Conservation (phyloP, 768 basidiomycete genomes). For the Boletus sp. region DNA sequence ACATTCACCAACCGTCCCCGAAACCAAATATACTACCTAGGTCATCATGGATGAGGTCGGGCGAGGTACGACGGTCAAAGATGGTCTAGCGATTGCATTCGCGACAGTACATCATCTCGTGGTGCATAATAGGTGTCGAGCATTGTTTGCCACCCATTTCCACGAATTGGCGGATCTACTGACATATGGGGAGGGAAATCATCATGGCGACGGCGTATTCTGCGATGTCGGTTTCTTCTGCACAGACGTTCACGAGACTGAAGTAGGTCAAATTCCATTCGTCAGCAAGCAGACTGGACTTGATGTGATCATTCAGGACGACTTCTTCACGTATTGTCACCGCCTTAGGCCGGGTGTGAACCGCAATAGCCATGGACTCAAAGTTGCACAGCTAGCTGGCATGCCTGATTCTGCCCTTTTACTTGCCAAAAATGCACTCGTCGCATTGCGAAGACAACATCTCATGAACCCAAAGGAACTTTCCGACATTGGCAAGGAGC, state of each 20-base stretch:
- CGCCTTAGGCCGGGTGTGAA: slow-evolving; percentile 81
- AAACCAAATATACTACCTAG: slow-evolving; percentile 37
- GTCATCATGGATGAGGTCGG: slow-evolving; percentile 99
- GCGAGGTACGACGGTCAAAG: slow-evolving; percentile 87
- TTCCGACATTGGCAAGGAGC: slow-evolving; percentile 30
- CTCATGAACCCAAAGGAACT: slow-evolving; percentile 30
- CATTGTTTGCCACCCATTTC: slow-evolving; percentile 99
- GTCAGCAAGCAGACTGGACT: not conserved
- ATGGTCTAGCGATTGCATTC: slow-evolving; percentile 93
- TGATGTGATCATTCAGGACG: slow-evolving; percentile 47
- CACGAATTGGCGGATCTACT: slow-evolving; percentile 90
- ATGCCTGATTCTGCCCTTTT: slow-evolving; percentile 64
- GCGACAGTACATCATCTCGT: slow-evolving; percentile 83
- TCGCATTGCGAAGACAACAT: slow-evolving; percentile 34
- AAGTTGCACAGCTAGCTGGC: slow-evolving; percentile 85
- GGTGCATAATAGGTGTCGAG: slow-evolving; percentile 67
- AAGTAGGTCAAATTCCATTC: slow-evolving; percentile 44
- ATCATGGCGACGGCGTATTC: slow-evolving; percentile 49
- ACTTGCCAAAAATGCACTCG: slow-evolving; percentile 58
- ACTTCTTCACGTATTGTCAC: slow-evolving; percentile 82
- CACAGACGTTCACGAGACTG: slow-evolving; percentile 79
- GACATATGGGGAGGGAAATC: slow-evolving; percentile 47
- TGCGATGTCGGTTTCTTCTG: slow-evolving; percentile 79
- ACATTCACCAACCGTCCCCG: not conserved
- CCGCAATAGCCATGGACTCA: slow-evolving; percentile 85